These are phyloP conservation scores for Ceratocystis ficicola DNA, from an alignment of 2,329 filamentous ascomycete genomes.

Conservation along the genomic window DNA sequence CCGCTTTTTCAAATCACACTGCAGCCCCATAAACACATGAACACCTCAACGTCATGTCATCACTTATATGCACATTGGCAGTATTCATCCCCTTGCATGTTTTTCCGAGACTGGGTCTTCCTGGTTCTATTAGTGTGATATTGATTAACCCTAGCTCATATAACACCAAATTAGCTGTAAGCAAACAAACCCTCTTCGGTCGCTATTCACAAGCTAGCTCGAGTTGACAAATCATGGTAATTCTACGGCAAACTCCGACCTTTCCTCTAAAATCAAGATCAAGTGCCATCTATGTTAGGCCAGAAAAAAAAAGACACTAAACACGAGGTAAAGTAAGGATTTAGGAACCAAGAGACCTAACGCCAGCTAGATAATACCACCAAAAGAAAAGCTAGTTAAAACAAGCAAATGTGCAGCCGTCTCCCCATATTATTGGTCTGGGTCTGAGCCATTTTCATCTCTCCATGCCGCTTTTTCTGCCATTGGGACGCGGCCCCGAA, in stretches of 20 bases:
- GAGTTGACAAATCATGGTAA: too few relatives aligned
- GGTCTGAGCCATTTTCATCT: slow-evolving; percentile 30
- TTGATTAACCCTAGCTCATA: not conserved
- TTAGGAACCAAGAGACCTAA: not conserved
- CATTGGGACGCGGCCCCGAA: slow-evolving; percentile 61
- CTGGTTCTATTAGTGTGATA: not conserved
- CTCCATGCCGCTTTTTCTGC: slow-evolving; percentile 48
- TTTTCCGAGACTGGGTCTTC: not conserved
- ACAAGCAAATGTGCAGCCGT: not conserved
- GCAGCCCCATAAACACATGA: not conserved
- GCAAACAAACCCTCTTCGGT: too few relatives aligned
- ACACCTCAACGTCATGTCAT: not conserved
- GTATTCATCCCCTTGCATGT: not conserved
- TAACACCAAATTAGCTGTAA: not conserved
- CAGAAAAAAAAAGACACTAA: not conserved
- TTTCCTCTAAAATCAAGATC: not conserved
- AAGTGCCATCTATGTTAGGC: not conserved
- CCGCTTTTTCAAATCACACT: not conserved
- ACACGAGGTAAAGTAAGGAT: slow-evolving; percentile 4
- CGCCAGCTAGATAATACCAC: slow-evolving; percentile 1
- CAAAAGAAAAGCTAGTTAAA: slow-evolving; percentile 11
- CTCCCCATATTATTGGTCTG: slow-evolving; percentile 15
- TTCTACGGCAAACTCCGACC: not conserved
- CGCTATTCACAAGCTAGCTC: too few relatives aligned
- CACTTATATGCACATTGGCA: not conserved